These are phyloP conservation scores for Eurotiales sp. DNA, from an alignment of 2,329 filamentous ascomycete species.

Conservation along the genomic window DNA sequence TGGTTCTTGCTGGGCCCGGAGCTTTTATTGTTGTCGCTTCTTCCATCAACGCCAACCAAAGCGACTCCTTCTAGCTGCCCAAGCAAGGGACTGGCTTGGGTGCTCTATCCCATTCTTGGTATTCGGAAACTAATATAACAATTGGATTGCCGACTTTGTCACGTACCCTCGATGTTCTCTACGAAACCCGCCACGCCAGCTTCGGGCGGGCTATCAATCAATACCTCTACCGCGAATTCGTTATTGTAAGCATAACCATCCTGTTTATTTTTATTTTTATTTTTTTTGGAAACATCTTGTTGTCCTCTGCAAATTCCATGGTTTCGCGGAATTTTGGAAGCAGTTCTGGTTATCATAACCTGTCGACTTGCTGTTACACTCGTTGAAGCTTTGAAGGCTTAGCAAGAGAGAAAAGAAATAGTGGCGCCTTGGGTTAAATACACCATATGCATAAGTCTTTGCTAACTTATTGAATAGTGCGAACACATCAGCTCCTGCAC, in stretches of 20 bases:
- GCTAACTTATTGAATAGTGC: constrained; percentile 6
- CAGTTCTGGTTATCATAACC: neutral
- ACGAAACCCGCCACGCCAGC: constrained; percentile 32
- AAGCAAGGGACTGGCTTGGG: constrained; percentile 17
- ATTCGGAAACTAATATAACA: no score
- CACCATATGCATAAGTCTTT: neutral
- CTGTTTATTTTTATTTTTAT: neutral
- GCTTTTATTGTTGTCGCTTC: constrained; percentile 2
- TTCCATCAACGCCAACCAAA: neutral
- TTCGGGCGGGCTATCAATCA: constrained; percentile 47
- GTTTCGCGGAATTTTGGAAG: neutral
- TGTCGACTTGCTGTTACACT: neutral
- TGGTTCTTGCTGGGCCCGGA: neutral
- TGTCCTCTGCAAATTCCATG: no score
- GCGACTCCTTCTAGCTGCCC: neutral
- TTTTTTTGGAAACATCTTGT: no score
- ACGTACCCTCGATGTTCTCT: constrained; percentile 29
- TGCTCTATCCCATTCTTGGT: neutral
- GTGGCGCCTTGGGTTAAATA: neutral
- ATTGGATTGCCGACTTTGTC: neutral
- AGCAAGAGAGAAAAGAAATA: neutral
- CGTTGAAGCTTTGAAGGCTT: neutral
- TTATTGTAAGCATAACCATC: constrained; percentile 42
- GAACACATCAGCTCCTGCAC: constrained; percentile 25
- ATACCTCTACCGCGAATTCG: constrained; percentile 48